Evolutionary conservation across 192 early-diverging fungal species (phyloP).

Genomic region (Coemansia sp.): DNA sequence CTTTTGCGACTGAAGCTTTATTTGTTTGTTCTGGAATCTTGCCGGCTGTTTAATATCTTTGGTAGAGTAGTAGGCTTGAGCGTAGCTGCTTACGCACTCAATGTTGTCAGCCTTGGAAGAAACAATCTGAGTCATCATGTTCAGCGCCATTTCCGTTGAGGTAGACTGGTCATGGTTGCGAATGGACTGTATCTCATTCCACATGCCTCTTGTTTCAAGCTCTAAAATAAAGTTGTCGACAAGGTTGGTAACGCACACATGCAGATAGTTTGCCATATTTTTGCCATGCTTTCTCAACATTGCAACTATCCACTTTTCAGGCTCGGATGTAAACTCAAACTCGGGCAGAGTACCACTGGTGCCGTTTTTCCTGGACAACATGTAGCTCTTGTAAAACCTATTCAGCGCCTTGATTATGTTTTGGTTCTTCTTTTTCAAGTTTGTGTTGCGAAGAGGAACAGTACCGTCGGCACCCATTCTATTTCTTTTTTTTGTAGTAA

Average conservation of each 20-base stretch:
- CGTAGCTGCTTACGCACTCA: not conserved
- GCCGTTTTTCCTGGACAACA: too few relatives aligned
- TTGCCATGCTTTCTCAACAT: slow-evolving; percentile 1
- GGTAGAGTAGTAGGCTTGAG: not conserved
- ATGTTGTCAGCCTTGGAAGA: slow-evolving; percentile 1
- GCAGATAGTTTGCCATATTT: not conserved
- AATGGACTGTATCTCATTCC: slow-evolving; percentile 1
- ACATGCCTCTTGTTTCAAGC: not conserved
- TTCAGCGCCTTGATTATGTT: slow-evolving; percentile 4
- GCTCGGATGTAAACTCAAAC: not conserved
- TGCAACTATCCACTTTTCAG: slow-evolving; percentile 3
- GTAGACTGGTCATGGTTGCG: not conserved
- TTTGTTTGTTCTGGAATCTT: not conserved
- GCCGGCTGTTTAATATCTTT: not conserved
- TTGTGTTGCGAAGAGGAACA: not conserved
- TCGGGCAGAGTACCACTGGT: not conserved
- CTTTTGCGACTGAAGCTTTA: not conserved
- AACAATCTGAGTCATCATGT: slow-evolving; percentile 7
- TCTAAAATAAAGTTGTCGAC: slow-evolving; percentile 1
- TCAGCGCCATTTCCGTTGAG: not conserved
- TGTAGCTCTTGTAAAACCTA: slow-evolving; percentile 2
- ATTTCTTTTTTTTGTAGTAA: not conserved
- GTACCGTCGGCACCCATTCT: not conserved
- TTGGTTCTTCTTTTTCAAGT: slow-evolving; percentile 9
- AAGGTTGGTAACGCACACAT: slow-evolving; percentile 1